Percentiles rank a stretch among this genome's conserved stretches.
These are phyloP conservation scores for Guyanaporus albipodus DNA, from an alignment of 768 basidiomycete species.

Conservation along the genomic window DNA sequence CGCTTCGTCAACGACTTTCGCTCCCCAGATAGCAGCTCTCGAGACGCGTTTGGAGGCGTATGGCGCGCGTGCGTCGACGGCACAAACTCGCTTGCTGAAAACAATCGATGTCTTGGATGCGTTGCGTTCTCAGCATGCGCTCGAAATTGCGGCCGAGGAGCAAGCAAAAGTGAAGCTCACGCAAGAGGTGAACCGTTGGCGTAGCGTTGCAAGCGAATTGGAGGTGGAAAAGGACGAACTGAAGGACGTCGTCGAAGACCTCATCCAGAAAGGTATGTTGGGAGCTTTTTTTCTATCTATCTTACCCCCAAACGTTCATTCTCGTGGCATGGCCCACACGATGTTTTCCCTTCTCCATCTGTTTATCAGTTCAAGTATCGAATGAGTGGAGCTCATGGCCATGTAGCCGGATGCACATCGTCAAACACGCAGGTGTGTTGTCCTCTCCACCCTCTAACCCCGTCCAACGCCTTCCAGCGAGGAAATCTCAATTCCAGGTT, in stretches of 20 bases:
- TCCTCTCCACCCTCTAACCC: slow-evolving; percentile 2
- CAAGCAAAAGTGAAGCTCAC: slow-evolving; percentile 34
- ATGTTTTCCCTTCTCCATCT: background rate
- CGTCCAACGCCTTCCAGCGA: slow-evolving; percentile 14
- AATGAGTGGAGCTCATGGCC: slow-evolving; percentile 47
- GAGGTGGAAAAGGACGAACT: slow-evolving; percentile 52
- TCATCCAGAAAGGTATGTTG: slow-evolving; percentile 58
- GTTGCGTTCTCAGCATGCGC: slow-evolving; percentile 35
- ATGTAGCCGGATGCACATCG: slow-evolving; percentile 39
- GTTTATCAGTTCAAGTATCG: slow-evolving; percentile 39
- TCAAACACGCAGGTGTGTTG: slow-evolving; percentile 42
- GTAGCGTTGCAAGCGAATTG: slow-evolving; percentile 27
- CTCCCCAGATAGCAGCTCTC: slow-evolving; percentile 27
- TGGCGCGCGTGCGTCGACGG: slow-evolving; percentile 37
- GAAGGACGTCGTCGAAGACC: slow-evolving; percentile 46
- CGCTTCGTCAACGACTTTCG: background rate
- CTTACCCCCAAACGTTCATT: background rate
- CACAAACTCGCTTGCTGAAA: slow-evolving; percentile 45
- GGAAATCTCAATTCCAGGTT: slow-evolving; percentile 19
- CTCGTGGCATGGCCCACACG: background rate
- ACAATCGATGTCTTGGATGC: slow-evolving; percentile 50
- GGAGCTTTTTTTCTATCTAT: background rate
- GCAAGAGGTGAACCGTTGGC: slow-evolving; percentile 37
- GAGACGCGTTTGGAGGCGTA: slow-evolving; percentile 34
- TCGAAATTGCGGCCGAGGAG: slow-evolving; percentile 37